A percentile compares a stretch with the other conserved stretches of the same genome.
phyloP scores from a whole-genome alignment of 352 stramenopile genomes.

The Pythium angustatum region DNA sequence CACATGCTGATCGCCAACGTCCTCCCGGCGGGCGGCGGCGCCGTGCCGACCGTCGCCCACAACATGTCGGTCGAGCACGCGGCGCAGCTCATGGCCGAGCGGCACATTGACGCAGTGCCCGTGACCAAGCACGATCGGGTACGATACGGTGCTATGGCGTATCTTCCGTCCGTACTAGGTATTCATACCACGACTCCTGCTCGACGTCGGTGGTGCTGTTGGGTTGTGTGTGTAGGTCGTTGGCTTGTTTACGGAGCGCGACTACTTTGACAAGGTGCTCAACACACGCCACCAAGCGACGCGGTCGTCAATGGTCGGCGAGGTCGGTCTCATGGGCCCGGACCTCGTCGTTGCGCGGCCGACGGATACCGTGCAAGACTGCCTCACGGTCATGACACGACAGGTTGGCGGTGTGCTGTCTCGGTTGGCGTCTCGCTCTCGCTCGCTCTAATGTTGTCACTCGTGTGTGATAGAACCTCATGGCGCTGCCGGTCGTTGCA shows the following conservation, averaged over 20 bases:
- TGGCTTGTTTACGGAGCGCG: constrained; percentile 44
- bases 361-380: constrained; percentile 42
- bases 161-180: no score
- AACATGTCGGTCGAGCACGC: constrained; percentile 39
- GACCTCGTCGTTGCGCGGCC: constrained; percentile 41
- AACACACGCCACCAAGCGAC: constrained; percentile 34
- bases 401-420: no score
- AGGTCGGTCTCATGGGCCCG: constrained; percentile 40
- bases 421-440: background rate
- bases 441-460: background rate
- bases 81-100: constrained; percentile 39
- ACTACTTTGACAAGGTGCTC: constrained; percentile 52
- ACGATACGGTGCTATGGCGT: no score
- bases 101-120: constrained; percentile 37
- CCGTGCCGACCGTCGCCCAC: constrained; percentile 32
- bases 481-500: constrained; percentile 41
- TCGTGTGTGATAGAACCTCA: constrained; percentile 41
- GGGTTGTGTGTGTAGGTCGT: constrained; percentile 26
- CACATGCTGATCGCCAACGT: constrained; percentile 22
- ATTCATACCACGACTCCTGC: background rate
- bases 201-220: background rate
- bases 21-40: constrained; percentile 6
- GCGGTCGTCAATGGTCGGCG: constrained; percentile 32
- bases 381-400: constrained; percentile 41
- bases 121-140: constrained; percentile 42